Evolutionary conservation across 2,329 filamentous ascomycete genomes (phyloP), one percentile per base, ranked within the genome.

Genomic region (Zasmidium angulare): DNA sequence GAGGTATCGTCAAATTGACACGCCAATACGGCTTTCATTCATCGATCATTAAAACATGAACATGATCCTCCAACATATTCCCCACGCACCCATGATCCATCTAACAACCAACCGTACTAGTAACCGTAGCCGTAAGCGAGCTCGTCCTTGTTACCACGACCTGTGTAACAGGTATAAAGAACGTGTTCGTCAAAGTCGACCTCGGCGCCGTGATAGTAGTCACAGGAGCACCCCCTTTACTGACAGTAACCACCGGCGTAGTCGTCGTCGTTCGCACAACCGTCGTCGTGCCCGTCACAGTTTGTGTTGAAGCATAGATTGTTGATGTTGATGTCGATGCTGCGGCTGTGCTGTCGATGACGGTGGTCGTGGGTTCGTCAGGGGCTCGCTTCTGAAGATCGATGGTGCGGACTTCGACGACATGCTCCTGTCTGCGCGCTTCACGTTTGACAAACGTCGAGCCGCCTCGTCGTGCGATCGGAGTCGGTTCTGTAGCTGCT

Each of bases 321-420:
- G 62, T 62, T 11, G 54, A 47, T 0, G 70, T 72, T 1, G 26
- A 20, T 3, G 50, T 53, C 4, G 11, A 43, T 11, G 50, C 6
- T 9, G 29, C 20, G 36, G 69, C 62, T 10, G 65, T 64, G 6
- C 50, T 68, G 19, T 63, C 63, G 7, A 72, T 76, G 24, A 74
- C 62, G 2, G 70, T 69, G 20, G 72, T 60, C 2, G 71, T 72
- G 46, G 70, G 68, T 47, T 63, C 63, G 51, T 77, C 75, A 0
- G 73, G 74, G 55, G 71, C 72, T 46, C 75, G 72, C 58, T 66
- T 69, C n/a, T 19, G 36, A 17, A 19, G 36, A 21, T 62, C 63
- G n/a, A 71, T 23, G n/a, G 46, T 7, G 19, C 53, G 53, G 14
- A 49, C 22, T 49, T 48, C 20, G 40, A 55, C 22, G 19, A 55